phyloP scores from a whole-genome alignment of 2,329 filamentous ascomycete genomes.

The Curvularia spicifera region DNA sequence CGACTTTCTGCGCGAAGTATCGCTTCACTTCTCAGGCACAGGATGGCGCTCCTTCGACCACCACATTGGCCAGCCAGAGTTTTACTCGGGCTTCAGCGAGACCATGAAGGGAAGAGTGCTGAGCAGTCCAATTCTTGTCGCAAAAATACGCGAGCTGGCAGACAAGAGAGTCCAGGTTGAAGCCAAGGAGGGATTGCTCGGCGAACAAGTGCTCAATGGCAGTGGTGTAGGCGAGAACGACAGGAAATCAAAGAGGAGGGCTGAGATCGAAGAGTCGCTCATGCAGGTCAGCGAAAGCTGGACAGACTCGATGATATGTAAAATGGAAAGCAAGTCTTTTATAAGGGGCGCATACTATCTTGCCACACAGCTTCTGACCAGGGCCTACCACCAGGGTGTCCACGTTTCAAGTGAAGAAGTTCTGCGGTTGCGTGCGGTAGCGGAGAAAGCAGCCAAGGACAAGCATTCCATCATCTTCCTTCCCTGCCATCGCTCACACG shows the following conservation, averaged over 20 bases:
- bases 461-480: conserved; percentile 97
- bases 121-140: conserved; percentile 74
- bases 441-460: conserved; percentile 79
- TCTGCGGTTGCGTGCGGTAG: conserved; percentile 78
- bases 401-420: conserved; percentile 97
- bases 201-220: conserved; percentile 52
- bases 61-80: conserved; percentile 88
- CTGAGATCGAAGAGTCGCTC: conserved; percentile 75
- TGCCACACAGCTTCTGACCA: conserved; percentile 82
- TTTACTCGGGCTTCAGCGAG: conserved; percentile 90
- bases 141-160: conserved; percentile 78
- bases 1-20: conserved; percentile 90
- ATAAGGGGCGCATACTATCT: conserved; percentile 93
- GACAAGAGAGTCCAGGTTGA: conserved; percentile 76
- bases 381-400: conserved; percentile 96
- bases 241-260: conserved; percentile 66
- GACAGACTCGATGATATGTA: conserved; percentile 97
- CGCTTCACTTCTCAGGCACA: conserved; percentile 87
- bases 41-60: conserved; percentile 96
- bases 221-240: conserved; percentile 29
- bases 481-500: conserved; percentile 91
- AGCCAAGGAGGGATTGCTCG: conserved; percentile 71
- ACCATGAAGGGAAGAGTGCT: conserved; percentile 83
- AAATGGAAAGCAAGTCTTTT: conserved; percentile 94
- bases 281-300: conserved; percentile 83